Base-by-base conservation (phyloP, 2,329 filamentous ascomycete species). In the Cladosporium colombiae region DNA sequence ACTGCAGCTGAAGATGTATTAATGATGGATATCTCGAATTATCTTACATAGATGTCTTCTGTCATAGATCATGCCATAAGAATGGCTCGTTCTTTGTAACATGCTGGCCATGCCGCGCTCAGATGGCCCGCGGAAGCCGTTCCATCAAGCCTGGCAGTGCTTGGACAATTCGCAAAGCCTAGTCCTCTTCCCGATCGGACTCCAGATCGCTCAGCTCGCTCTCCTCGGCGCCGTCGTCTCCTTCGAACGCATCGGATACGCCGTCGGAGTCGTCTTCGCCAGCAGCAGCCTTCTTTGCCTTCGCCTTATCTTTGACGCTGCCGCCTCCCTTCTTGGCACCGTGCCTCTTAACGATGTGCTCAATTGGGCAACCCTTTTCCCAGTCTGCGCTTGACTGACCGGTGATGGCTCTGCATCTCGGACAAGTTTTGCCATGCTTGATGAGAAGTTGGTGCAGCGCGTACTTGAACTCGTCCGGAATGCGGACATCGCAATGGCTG, bases 241-340 rank as follows among this genome's bases (percentile, higher is more conserved):
- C 4, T 82, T 95, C 66, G 65, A 84, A 89, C 74, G 90, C 92
- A 13, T 91, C 67, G 92, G 96, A 53, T 27, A 56, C 83, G 95
- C 95, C 81, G 88, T 90, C 5, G 87, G 87, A 31, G 85, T 87
- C 74, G 83, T 96, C 64, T 90, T 96, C 14, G 83, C 93, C n/a
- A 84, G 89, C n/a, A 88, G 89, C 66, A 93, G 91, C 5, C 92
- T 93, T 76, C 89, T 90, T 5, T 83, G 85, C 25, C 80, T 84
- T 25, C 71, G 71, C 73, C 53, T 70, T 69, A 44, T 70, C 70
- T 53, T 62, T 69, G 33, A 68, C 68, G n/a, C 70, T 73, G 2
- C 67, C 68, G 49, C 74, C 78, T 46, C 76, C 81, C 71, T 86
- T 86, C 70, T 83, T 83, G 66, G 79, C 82, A 8, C 85, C 86